Conservation (phyloP, 805 yeast genomes). For the Candida rishiriensis region DNA sequence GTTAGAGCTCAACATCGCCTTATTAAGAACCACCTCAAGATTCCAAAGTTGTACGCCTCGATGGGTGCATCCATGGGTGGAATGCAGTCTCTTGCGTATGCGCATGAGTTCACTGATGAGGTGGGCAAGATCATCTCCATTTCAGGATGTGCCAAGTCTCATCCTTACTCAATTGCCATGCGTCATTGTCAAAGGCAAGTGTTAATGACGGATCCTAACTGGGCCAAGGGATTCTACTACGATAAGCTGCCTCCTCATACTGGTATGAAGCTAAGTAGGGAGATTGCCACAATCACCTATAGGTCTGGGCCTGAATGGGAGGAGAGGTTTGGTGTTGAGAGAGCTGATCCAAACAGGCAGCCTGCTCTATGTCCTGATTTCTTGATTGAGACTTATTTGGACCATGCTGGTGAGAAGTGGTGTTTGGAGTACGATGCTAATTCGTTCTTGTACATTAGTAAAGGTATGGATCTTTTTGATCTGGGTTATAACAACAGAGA, state of each 20-base stretch:
- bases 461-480: conserved; percentile 94
- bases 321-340: conserved; percentile 79
- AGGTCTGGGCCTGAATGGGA: conserved; percentile 98
- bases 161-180: conserved; percentile 91
- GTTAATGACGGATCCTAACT: conserved; percentile 88
- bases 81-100: conserved; percentile 92
- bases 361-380: conserved; percentile 95
- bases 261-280: conserved; percentile 92
- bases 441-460: conserved; percentile 79
- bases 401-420: conserved; percentile 93
- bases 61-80: conserved; percentile 98
- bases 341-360: conserved; percentile 71
- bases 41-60: conserved; percentile 63
- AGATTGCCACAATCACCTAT: conserved; percentile 90
- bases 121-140: conserved; percentile 75
- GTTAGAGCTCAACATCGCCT: conserved; percentile 80
- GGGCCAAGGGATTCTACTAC: conserved; percentile 88
- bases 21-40: conserved; percentile 57
- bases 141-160: conserved; percentile 90
- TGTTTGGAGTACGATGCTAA: conserved; percentile 89
- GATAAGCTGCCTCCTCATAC: conserved; percentile 77
- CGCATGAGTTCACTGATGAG: conserved; percentile 72
- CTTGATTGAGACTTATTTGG: conserved; percentile 85
- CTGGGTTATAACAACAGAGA: conserved; percentile 48
- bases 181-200: conserved; percentile 91